Evolutionary conservation across 2,329 filamentous ascomycete genomes (phyloP), one percentile per base, ranked within the genome.

Genomic region (Fusarium succisae): DNA sequence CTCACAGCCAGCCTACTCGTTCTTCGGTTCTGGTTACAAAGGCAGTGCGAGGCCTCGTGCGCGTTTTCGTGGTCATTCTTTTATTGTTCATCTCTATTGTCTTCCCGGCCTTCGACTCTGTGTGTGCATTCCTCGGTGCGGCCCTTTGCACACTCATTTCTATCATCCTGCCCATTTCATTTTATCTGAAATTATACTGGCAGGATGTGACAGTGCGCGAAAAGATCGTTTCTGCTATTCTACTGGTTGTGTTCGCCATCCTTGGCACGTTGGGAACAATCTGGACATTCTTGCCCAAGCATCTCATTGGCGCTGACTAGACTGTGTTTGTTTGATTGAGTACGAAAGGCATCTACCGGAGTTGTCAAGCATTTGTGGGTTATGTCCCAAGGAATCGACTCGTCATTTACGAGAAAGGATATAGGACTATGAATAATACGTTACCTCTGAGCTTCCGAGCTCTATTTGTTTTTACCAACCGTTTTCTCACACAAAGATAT

Each of bases 81-180:
- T 94, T 98, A 77, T 88, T 98, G 38, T 79, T 89, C 55, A 93
- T 98, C 67, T 91, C 95, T 12, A 86, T 91, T 54, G 69, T 87
- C 5, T 90, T 91, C 79, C 95, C 95, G 1, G 89, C 91, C 0
- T 98, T 98, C 79, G 95, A 98, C 80, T 91, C 92, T 59, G 95
- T 98, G 79, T 97, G 97, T 91, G 93, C 93, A 8, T 91, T 98
- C 70, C 91, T 98, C 84, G 96, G 96, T 18, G 94, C 93, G 44
- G 93, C 95, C 8, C 88, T 98, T 22, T 98, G 96, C 84, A 98
- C 98, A 78, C 94, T 94, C 24, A 97, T 98, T 74, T 98, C 96
- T 83, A 91, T 98, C 74, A 95, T 97, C 24, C 82, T 99, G 57
- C 96, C 96, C 1, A 85, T 98, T 38, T 89, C 91, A 9, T 98